Base-by-base conservation (phyloP, 805 yeast genomes). In the Kluyveromyces siamensis region DNA sequence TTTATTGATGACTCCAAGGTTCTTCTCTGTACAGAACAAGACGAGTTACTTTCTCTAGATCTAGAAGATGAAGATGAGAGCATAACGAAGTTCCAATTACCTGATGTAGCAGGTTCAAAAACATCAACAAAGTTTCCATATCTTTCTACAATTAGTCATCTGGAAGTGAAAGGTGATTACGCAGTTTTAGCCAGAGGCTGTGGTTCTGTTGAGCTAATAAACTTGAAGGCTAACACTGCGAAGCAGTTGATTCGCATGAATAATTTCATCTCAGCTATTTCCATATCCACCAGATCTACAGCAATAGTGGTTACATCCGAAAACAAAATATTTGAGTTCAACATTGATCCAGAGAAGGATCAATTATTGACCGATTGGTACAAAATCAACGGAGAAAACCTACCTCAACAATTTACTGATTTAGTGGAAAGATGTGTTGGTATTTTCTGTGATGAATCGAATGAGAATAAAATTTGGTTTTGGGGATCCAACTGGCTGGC, bases 401-500 rank as follows among this genome's bases (percentile, higher is more conserved):
- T 89, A 54, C 97, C 98, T 1, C 71, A 71, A 37, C 79, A 80
- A 52, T 81, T 84, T 52, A 60, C 73, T 16, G 63, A 71, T 2
- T 69, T 77, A 47, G 76, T 75, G 16, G 91, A 85, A 49, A 81
- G 83, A 56, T 82, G 95, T 48, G 74, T 78, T 50, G 96, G 96
- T 14, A 65, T 86, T 11, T 87, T 85, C 60, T 60, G 63, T 14
- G 80, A 79, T 46, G 64, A 63, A 9, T 59, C 63, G 3, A 65
- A 68, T 35, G 55, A 67, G 1, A 58, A 68, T 35, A 72, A 78
- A 48, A 69, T 84, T 14, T 91, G 96, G 96, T 67, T 88, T n/a
- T 89, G 87, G 78, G 95, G 96, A 1, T 74, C 85, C 18, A 77
- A 77, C 46, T 91, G 96, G 95, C 55, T 90, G 14, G 77, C 84